phyloP scores from a whole-genome alignment of 257 asterid species.

The Nicotiana tomentosiformis region DNA sequence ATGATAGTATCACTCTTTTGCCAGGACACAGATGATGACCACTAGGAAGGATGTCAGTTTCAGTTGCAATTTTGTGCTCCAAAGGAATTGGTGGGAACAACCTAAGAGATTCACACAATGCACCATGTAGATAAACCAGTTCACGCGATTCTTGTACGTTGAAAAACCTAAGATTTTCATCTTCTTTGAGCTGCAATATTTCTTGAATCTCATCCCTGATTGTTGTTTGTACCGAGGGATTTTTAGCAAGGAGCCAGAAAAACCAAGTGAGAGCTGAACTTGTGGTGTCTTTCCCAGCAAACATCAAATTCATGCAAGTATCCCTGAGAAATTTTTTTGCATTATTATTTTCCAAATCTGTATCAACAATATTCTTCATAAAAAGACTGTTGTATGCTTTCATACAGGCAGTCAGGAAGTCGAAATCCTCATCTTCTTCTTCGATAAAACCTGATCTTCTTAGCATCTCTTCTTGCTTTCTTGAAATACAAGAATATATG shows the following conservation, averaged over 20 bases:
- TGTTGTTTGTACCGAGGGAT: background rate
- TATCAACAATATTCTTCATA: background rate
- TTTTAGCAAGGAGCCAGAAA: background rate
- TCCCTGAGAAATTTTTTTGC: background rate
- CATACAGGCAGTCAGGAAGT: background rate
- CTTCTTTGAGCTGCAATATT: background rate
- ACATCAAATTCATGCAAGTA: background rate
- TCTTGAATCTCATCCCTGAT: background rate
- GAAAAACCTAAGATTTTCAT: too few species aligned
- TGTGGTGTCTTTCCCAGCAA: constrained; percentile 9
- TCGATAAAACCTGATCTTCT: background rate
- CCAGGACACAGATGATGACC: too few species aligned
- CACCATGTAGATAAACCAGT: too few species aligned
- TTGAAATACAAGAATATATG: background rate
- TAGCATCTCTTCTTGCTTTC: background rate
- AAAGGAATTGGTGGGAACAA: too few species aligned
- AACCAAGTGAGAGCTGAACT: background rate
- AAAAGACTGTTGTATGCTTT: background rate
- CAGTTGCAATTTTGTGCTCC: too few species aligned
- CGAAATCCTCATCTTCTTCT: background rate
- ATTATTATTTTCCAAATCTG: background rate
- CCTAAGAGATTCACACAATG: too few species aligned
- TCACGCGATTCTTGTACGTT: too few species aligned
- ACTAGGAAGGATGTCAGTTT: too few species aligned
- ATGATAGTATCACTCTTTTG: too few species aligned